Evolutionary conservation across 2,329 filamentous ascomycete genomes (phyloP).

Genomic region (Penicillium nordicum): DNA sequence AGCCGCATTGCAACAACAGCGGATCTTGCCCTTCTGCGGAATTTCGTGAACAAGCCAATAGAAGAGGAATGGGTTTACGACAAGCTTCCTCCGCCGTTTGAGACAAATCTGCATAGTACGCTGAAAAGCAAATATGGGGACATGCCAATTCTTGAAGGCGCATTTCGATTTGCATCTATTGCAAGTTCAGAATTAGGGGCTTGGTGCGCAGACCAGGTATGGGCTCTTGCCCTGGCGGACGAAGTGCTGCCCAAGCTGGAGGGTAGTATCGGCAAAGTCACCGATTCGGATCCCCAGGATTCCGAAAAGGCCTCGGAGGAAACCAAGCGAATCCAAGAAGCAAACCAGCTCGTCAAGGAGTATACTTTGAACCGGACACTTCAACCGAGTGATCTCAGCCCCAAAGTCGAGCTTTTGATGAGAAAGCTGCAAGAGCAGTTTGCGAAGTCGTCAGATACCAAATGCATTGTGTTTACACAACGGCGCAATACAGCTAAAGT

Average conservation of each 20-base stretch:
- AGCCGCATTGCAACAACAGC: conserved; percentile 77
- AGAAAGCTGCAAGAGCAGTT: conserved; percentile 63
- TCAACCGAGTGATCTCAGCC: conserved; percentile 55
- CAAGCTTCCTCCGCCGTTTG: conserved; percentile 49
- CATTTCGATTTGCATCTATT: conserved; percentile 59
- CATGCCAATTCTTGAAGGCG: conserved; percentile 50
- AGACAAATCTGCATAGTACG: conserved; percentile 62
- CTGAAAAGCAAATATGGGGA: conserved; percentile 55
- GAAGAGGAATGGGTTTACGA: conserved; percentile 60
- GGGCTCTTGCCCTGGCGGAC: conserved; percentile 66
- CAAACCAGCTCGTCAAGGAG: conserved; percentile 53
- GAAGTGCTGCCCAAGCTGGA: conserved; percentile 61
- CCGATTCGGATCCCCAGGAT: conserved; percentile 1
- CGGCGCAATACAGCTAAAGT: conserved; percentile 73
- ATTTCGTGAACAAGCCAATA: conserved; percentile 57
- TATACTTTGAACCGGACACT: conserved; percentile 47
- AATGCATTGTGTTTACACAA: conserved; percentile 86
- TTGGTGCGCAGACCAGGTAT: conserved; percentile 83
- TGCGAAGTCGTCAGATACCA: conserved; percentile 52
- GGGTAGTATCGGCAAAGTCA: conserved; percentile 38
- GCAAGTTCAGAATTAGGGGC: conserved; percentile 67
- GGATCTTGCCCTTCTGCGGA: conserved; percentile 57
- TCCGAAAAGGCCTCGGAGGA: conserved; percentile 50
- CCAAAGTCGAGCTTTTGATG: conserved; percentile 67
- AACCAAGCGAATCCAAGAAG: conserved; percentile 57